phyloP scores from a whole-genome alignment of 305 asterid genomes.

The Fraxinus xanthoxyloides region DNA sequence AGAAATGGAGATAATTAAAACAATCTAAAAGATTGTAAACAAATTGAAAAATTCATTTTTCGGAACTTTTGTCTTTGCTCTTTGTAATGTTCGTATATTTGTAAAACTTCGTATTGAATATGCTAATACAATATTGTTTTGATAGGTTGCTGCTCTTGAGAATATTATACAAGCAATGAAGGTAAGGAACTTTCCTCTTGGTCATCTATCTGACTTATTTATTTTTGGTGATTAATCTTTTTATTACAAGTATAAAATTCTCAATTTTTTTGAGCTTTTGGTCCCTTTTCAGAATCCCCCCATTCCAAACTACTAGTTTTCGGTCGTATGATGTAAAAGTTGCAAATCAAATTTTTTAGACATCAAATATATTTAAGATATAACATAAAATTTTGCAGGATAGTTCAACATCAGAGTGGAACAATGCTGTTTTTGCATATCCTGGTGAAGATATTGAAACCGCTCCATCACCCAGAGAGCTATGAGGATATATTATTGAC shows the following conservation, averaged over 20 bases:
- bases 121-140: not conserved
- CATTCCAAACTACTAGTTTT: not conserved
- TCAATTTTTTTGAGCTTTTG: not conserved
- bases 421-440: not conserved
- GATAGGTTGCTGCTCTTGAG: not conserved
- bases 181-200: not conserved
- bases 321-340: not conserved
- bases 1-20: too few relatives aligned
- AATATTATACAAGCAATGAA: not conserved
- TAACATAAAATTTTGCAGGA: not conserved
- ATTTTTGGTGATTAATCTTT: too few relatives aligned
- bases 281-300: not conserved
- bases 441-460: not conserved
- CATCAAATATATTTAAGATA: not conserved
- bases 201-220: too few relatives aligned
- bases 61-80: too few relatives aligned
- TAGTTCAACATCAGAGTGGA: not conserved
- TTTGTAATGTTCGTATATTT: not conserved
- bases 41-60: too few relatives aligned
- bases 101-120: too few relatives aligned
- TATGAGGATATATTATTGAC: not conserved
- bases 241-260: not conserved
- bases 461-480: not conserved
- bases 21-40: too few relatives aligned
- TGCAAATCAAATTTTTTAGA: too few relatives aligned